Conservation (phyloP, 768 basidiomycete genomes). For the Leccinum variicolor region DNA sequence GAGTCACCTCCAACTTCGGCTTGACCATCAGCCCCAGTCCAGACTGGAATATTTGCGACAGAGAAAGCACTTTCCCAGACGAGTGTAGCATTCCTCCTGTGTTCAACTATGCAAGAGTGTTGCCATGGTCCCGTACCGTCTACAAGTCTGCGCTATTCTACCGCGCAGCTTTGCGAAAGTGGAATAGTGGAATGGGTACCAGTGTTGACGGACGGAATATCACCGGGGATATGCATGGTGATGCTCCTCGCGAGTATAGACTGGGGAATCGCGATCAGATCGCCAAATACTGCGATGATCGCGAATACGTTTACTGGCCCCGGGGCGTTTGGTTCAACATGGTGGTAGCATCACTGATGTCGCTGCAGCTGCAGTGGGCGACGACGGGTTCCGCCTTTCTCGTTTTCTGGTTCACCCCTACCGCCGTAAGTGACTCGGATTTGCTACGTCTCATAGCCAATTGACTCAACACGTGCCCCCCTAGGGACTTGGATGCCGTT, state of each 20-base stretch:
- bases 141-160: conserved; percentile 6
- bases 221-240: not conserved
- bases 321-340: conserved; percentile 14
- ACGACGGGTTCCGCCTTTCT: conserved; percentile 27
- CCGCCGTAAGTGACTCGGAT: conserved; percentile 12
- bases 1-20: not conserved
- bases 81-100: not conserved
- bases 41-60: not conserved
- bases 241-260: conserved; percentile 4
- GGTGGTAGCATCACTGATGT: not conserved
- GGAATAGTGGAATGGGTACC: not conserved
- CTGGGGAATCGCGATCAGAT: conserved; percentile 4
- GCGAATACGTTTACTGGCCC: conserved; percentile 12
- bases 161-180: conserved; percentile 1
- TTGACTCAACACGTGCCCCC: not conserved
- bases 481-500: conserved; percentile 31
- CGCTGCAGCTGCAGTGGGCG: conserved; percentile 25
- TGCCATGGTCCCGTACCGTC: not conserved
- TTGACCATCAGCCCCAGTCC: not conserved
- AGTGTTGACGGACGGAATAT: not conserved
- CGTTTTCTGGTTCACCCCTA: conserved; percentile 27
- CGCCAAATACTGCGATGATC: conserved; percentile 11
- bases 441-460: not conserved
- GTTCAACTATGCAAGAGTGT: not conserved
- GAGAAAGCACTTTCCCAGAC: not conserved